Evolutionary conservation across 2,329 filamentous ascomycete genomes (phyloP), one percentile per base, ranked within the genome.

Genomic region (Dactylellina cionopaga): DNA sequence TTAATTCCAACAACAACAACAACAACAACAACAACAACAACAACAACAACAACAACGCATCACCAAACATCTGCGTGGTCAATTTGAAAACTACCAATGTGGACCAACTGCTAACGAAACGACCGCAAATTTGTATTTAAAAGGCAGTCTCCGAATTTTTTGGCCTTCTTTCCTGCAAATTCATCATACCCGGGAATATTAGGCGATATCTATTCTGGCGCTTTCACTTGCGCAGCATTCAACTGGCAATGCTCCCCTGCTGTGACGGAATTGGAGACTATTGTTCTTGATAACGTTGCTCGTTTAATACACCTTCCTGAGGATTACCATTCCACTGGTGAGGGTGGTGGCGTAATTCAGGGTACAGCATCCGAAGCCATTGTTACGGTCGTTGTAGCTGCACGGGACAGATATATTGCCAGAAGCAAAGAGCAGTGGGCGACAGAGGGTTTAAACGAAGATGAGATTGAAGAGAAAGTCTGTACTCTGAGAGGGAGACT

Each of bases 231-330:
- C 13, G 92, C 94, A 0, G 92, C 92, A 37, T 98, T 98, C 84
- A 98, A 98, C 81, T 98, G 94, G 94, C 88, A 97, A 75, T 97
- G 94, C 81, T 92, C 89, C 4, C 94, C 94, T 0, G 92, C 91
- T 5, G 89, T 95, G 15, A 98, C 94, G 0, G 94, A 98, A 82
- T 85, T 98, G 49, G 94, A 98, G 83, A 96, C 93, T 0, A 85
- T 97, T 22, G 90, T 96, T 43, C 85, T 97, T 80, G 94, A 98
- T 81, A 98, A 94, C 93, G 83, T 97, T 2, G 92, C 90, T 13
- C 87, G 90, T 79, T 85, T 92, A 6, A 81, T 97, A 10, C 87
- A 83, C 0, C 83, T 98, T 22, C 92, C 94, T 0, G 81, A 85
- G 9, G 89, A 86, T 75, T 98, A 89, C 78, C 82, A 90, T 17